phyloP scores from a whole-genome alignment of 73 alveolate genomes.

The Tetrahymena thermophila region DNA sequence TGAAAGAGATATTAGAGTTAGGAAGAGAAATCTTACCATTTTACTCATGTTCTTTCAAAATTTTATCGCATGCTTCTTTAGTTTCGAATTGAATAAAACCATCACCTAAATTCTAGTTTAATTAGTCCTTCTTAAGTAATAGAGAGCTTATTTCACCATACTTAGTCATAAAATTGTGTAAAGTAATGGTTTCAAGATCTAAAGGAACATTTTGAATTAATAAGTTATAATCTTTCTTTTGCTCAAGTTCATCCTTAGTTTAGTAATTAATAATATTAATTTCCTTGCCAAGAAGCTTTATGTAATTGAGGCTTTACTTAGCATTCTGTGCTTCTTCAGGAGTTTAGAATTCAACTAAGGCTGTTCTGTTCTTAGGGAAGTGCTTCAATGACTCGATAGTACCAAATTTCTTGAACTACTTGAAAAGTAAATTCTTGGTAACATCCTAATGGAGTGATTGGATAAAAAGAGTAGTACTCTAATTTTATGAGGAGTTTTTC shows the following conservation, averaged over 20 bases:
- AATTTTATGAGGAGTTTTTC: no score
- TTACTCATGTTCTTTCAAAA: not conserved
- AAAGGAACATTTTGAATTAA: not conserved
- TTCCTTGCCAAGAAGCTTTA: no score
- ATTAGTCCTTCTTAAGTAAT: not conserved
- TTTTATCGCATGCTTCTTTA: not conserved
- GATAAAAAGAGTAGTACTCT: not conserved
- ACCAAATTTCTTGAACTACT: not conserved
- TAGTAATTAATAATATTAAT: no score
- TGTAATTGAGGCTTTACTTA: no score
- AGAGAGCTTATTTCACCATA: not conserved
- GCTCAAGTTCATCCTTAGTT: not conserved
- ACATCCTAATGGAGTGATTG: not conserved
- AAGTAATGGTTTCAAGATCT: not conserved
- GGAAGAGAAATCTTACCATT: not conserved
- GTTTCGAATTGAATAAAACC: not conserved
- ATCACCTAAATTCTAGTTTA: not conserved
- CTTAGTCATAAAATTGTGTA: not conserved
- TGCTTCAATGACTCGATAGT: no score
- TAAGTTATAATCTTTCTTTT: no score
- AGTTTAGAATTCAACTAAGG: not conserved
- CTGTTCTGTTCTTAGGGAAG: no score
- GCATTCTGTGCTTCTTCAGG: not conserved
- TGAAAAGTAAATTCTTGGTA: not conserved
- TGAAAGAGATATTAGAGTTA: not conserved